phyloP scores from a whole-genome alignment of 768 basidiomycete genomes.

The Pleurotus cornucopiae region DNA sequence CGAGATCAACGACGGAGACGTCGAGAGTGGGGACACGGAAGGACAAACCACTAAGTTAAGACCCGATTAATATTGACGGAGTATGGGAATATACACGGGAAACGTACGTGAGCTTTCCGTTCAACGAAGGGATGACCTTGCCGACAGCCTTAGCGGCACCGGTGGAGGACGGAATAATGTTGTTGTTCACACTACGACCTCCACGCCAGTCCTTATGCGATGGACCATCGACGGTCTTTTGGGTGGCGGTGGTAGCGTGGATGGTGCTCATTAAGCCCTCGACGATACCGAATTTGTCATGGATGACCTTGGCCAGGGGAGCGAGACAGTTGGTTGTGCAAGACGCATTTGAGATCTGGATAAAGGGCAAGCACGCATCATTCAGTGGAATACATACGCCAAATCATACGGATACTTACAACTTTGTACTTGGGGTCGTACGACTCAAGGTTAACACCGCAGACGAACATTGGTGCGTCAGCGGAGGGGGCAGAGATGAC shows the following conservation, averaged over 20 bases:
- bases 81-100: too few species aligned
- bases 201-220: constrained; percentile 97
- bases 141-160: constrained; percentile 99
- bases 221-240: constrained; percentile 93
- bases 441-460: constrained; percentile 90
- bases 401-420: constrained; percentile 35
- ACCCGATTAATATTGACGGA: background rate
- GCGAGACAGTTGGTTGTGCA: constrained; percentile 99
- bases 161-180: constrained; percentile 99
- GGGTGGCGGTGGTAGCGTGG: constrained; percentile 93
- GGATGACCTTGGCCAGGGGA: constrained; percentile 94
- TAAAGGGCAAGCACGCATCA: background rate
- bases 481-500: constrained; percentile 98
- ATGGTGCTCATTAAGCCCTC: constrained; percentile 99
- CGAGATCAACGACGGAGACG: constrained; percentile 97
- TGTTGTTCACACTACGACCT: constrained; percentile 92
- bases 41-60: constrained; percentile 65
- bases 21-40: constrained; percentile 98
- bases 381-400: too few species aligned
- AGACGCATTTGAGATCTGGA: constrained; percentile 92
- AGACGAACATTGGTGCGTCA: constrained; percentile 93
- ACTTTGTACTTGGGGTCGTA: constrained; percentile 90
- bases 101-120: constrained; percentile 94
- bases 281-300: constrained; percentile 95
- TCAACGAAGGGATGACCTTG: constrained; percentile 96